Base-by-base conservation (phyloP, 1,139 yeast species). In the Suhomyces bribrorum region DNA sequence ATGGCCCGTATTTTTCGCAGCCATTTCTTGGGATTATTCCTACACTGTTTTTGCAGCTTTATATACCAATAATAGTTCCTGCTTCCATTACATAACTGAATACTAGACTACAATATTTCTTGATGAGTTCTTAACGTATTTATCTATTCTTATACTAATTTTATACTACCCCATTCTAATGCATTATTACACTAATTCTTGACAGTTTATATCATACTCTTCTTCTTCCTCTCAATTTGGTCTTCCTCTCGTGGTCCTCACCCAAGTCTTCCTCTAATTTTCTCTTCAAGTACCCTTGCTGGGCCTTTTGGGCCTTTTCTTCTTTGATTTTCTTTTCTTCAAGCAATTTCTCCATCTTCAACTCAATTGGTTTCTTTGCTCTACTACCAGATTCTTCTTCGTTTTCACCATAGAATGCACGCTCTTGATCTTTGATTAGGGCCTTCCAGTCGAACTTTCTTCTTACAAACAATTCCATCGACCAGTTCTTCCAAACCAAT, bases 401-500 rank as follows among this genome's bases (percentile, higher is more conserved):
- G 14, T 41, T 45, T 20, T 47, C 59, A 3, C 60, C 62, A 49
- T 62, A 69, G 41, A 69, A 62, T 34, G 70, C 81, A 37, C 69
- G 70, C 56, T 86, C 95, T 53, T 83, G 86, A 36, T 81, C 81
- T 55, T 85, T 88, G 24, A 86, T 77, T 26, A 78, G 53, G 32
- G 75, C 69, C 64, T 85, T 86, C 97, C 97, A 89, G 54, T 88
- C 96, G 55, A 72, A 78, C 58, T 84, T 80, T 61, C 83, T 83
- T 57, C 96, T 75, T 9, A 69, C 60, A 54, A 81, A 87, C 50
- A 81, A 64, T 56, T 88, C 96, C 83, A 89, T 77, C 23, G 77
- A 65, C 97, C 97, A 92, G 59, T 90, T 92, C 56, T 86, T 86
- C 97, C 97, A 92, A 2, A 92, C 97, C 50, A 82, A 75, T 57